Evolutionary conservation across 805 yeast species (phyloP).

Genomic region (Limtongia smithiae): DNA sequence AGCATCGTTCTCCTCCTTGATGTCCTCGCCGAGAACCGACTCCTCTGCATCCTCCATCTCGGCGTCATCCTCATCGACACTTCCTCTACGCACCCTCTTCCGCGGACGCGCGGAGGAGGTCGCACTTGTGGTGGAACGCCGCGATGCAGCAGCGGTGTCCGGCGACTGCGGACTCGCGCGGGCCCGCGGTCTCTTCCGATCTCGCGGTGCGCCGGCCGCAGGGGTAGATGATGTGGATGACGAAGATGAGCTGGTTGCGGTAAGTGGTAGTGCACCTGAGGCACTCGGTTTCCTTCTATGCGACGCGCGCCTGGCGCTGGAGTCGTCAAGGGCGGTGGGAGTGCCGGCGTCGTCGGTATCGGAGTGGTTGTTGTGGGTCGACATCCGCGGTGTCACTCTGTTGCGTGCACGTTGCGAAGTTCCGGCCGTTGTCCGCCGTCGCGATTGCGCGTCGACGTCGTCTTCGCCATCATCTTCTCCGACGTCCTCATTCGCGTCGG

Average conservation of each 20-base stretch:
- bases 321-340: too few relatives aligned
- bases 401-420: not conserved
- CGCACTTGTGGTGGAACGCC: not conserved
- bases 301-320: too few relatives aligned
- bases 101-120: too few relatives aligned
- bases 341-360: not conserved
- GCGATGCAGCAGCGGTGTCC: not conserved
- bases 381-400: too few relatives aligned
- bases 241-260: too few relatives aligned
- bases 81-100: too few relatives aligned
- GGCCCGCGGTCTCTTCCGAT: not conserved
- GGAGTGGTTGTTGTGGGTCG: not conserved
- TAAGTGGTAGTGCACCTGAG: too few relatives aligned
- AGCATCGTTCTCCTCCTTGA: too few relatives aligned
- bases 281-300: too few relatives aligned
- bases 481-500: conserved; percentile 15
- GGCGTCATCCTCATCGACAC: not conserved
- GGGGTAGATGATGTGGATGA: too few relatives aligned
- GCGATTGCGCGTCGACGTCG: not conserved
- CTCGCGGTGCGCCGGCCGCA: too few relatives aligned
- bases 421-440: not conserved
- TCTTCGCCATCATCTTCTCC: conserved; percentile 7
- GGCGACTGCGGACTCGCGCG: conserved; percentile 1
- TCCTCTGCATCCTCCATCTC: conserved; percentile 1
- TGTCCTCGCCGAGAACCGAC: not conserved